These are phyloP conservation scores for Trichophyton schoenleinii DNA, from an alignment of 2,329 filamentous ascomycete species.

Conservation along the genomic window DNA sequence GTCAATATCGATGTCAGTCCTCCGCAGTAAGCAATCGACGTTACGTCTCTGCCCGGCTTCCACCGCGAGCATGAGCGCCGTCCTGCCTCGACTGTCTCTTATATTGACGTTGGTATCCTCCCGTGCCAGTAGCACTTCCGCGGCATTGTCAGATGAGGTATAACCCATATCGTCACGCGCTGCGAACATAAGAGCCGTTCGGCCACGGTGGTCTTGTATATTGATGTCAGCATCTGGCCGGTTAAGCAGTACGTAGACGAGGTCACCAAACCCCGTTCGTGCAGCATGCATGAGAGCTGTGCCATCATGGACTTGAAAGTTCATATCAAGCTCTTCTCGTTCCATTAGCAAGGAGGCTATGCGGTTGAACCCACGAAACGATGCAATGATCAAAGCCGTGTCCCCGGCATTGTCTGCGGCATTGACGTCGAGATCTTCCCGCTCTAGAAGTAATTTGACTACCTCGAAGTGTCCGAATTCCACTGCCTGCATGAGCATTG, in stretches of 20 bases:
- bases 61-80: neutral
- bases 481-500: neutral
- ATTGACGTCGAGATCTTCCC: slow-evolving; percentile 4
- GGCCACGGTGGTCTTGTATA: neutral
- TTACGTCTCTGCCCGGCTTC: neutral
- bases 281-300: neutral
- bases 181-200: neutral
- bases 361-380: slow-evolving; percentile 21
- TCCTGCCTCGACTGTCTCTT: neutral
- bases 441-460: slow-evolving; percentile 18
- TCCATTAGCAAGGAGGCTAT: slow-evolving; percentile 20
- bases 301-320: neutral
- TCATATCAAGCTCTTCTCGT: neutral
- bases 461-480: slow-evolving; percentile 23
- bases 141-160: neutral
- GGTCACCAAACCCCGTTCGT: slow-evolving; percentile 21
- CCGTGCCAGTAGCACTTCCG: neutral
- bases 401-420: neutral
- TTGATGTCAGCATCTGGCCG: slow-evolving; percentile 1
- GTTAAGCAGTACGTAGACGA: slow-evolving; percentile 20
- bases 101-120: slow-evolving; percentile 1
- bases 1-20: neutral
- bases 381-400: neutral
- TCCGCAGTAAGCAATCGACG: neutral
- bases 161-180: neutral